A percentile compares a stretch with the other conserved stretches of the same genome.
These are phyloP conservation scores for Russula dissimulans DNA, from an alignment of 768 basidiomycete species.

Conservation along the genomic window DNA sequence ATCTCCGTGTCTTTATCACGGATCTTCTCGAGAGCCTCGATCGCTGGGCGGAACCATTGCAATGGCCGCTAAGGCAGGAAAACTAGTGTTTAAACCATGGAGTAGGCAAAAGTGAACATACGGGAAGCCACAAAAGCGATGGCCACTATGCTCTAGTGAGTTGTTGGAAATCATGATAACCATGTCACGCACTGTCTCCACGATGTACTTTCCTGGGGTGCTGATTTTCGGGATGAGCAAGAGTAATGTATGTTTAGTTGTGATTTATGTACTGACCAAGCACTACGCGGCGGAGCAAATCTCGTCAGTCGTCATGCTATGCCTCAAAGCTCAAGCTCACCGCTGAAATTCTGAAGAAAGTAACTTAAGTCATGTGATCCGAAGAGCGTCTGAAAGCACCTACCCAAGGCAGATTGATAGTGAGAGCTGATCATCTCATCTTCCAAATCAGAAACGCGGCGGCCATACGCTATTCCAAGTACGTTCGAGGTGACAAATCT, in stretches of 20 bases:
- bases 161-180: not conserved
- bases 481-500: slow-evolving; percentile 10
- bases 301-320: not conserved
- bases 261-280: not conserved
- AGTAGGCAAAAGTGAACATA: not conserved
- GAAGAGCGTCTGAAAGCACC: not conserved
- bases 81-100: not conserved
- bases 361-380: not conserved
- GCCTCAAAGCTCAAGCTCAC: not conserved
- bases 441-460: slow-evolving; percentile 3
- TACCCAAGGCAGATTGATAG: not conserved
- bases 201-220: slow-evolving; percentile 1
- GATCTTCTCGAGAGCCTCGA: not conserved
- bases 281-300: not conserved
- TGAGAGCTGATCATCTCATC: slow-evolving; percentile 6
- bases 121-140: slow-evolving; percentile 9
- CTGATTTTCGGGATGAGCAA: not conserved
- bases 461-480: slow-evolving; percentile 1
- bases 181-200: not conserved
- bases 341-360: not conserved
- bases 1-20: not conserved
- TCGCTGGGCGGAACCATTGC: slow-evolving; percentile 13
- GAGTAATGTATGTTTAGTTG: not conserved
- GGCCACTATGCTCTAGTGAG: not conserved
- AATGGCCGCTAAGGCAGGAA: not conserved